Conservation (phyloP, 2,329 filamentous ascomycete species). For the Pezicula rhizophila region DNA sequence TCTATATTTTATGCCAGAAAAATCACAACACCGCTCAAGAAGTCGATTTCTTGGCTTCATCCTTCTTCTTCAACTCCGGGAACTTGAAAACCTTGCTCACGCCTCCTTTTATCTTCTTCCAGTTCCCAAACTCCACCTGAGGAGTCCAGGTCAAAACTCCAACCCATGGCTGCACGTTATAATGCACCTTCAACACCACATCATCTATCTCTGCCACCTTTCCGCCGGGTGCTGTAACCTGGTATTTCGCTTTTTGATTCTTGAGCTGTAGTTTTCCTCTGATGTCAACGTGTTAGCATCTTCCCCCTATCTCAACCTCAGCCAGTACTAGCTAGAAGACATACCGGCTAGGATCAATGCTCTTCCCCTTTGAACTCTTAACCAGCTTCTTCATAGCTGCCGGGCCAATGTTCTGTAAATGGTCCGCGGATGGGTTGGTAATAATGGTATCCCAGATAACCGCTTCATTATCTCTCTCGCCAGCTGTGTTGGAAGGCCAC, state of each 20-base stretch:
- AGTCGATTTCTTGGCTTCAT: constrained; percentile 15
- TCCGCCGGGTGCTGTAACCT: constrained; percentile 84
- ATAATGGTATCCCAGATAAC: constrained; percentile 98
- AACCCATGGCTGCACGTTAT: constrained; percentile 98
- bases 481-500: constrained; percentile 39
- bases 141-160: constrained; percentile 77
- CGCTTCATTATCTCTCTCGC: constrained; percentile 53
- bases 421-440: constrained; percentile 61
- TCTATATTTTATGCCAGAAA: too few relatives aligned
- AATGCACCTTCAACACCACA: constrained; percentile 76
- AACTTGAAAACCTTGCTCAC: constrained; percentile 58
- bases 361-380: constrained; percentile 53
- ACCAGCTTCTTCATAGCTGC: constrained; percentile 56
- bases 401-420: constrained; percentile 55
- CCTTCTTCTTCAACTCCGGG: constrained; percentile 58
- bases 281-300: constrained; percentile 9
- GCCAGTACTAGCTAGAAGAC: constrained; percentile 1
- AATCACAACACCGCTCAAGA: too few relatives aligned
- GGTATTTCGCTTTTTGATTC: constrained; percentile 91
- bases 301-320: constrained; percentile 1
- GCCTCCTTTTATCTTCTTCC: constrained; percentile 62
- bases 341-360: constrained; percentile 39
- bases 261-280: constrained; percentile 71
- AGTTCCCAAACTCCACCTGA: constrained; percentile 47
- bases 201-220: constrained; percentile 68